Base-by-base conservation (phyloP, 129 eudicot species). In the Centaurea solstitialis region DNA sequence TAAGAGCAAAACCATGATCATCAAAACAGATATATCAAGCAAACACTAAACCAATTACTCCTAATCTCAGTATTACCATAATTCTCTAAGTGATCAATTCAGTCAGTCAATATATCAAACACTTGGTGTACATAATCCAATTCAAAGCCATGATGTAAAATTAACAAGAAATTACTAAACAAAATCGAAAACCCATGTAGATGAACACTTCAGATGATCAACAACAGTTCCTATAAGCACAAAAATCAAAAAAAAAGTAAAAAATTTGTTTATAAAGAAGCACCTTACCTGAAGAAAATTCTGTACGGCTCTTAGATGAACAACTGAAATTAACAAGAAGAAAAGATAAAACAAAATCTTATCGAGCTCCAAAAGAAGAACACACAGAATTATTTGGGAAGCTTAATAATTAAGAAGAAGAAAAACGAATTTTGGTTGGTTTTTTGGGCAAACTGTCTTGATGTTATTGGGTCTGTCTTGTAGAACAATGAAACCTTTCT, bases 231-330 rank as follows among this genome's bases (percentile, higher is more conserved):
- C 74, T 5, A 50, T 33, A 23, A 6, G 47, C n/a, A n/a, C 57
- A 67, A 15, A 68, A 2, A 26, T n/a, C n/a, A 21, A 2, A 4
- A n/a, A 61, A 26, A 39, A 67, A 21, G 20, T 10, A 12, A 66
- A 65, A 45, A 41, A 0, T 12, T 81, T 43, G 8, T 15, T 26
- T 9, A 33, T 18, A 26, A 81, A 81, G 35, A 47, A 73, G 26
- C 70, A 81, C 13, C 62, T 70, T 59, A 82, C 86, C 76, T 64
- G 73, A 76, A 70, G 68, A 82, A 82, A 77, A 70, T 40, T 62
- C 67, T 76, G 73, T 41, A 70, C 47, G 81, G 53, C 12, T 70
- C 40, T 21, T 77, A 50, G 85, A 82, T 70, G 77, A 82, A 76
- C 47, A 69, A n/a, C n/a, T n/a, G n/a, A 35, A 50, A 74, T 72